phyloP scores from a whole-genome alignment of 805 yeast species.

The Ogataea sp. region DNA sequence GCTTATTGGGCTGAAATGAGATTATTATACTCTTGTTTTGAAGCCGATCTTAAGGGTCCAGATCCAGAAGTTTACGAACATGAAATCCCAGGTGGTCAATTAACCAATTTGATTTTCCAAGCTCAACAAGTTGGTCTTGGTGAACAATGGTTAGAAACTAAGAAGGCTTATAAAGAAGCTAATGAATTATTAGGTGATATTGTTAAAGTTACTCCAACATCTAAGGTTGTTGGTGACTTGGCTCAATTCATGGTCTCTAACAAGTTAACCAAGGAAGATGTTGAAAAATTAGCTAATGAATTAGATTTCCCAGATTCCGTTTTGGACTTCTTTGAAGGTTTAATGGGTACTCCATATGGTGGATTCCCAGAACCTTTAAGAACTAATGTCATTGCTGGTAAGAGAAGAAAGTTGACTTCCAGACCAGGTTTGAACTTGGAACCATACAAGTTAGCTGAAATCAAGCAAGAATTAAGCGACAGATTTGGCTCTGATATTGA shows the following conservation, averaged over 20 bases:
- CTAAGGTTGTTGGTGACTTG: constrained; percentile 98
- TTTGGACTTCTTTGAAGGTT: constrained; percentile 96
- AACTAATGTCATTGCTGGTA: constrained; percentile 80
- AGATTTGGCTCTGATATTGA: constrained; percentile 70
- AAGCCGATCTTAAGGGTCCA: constrained; percentile 98
- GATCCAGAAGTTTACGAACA: constrained; percentile 98
- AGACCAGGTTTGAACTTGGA: constrained; percentile 90
- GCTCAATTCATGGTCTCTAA: constrained; percentile 99
- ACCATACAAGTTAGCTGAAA: constrained; percentile 70
- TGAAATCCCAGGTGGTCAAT: constrained; percentile 99
- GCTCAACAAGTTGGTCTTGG: constrained; percentile 99
- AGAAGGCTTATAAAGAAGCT: constrained; percentile 88
- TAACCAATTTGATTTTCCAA: constrained; percentile 96
- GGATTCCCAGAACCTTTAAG: constrained; percentile 99
- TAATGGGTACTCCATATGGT: constrained; percentile 99
- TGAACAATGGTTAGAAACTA: constrained; percentile 92
- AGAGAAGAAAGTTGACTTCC: constrained; percentile 79
- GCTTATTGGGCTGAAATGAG: constrained; percentile 99
- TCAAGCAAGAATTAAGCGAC: constrained; percentile 64
- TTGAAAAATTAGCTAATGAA: constrained; percentile 75
- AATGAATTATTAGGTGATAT: constrained; percentile 89
- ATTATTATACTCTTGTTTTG: constrained; percentile 91
- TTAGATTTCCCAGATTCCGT: constrained; percentile 99
- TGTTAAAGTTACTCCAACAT: constrained; percentile 98
- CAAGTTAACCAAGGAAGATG: constrained; percentile 80